Base-by-base conservation (phyloP, 495 filamentous ascomycete genomes). In the Penicillium pulvis region DNA sequence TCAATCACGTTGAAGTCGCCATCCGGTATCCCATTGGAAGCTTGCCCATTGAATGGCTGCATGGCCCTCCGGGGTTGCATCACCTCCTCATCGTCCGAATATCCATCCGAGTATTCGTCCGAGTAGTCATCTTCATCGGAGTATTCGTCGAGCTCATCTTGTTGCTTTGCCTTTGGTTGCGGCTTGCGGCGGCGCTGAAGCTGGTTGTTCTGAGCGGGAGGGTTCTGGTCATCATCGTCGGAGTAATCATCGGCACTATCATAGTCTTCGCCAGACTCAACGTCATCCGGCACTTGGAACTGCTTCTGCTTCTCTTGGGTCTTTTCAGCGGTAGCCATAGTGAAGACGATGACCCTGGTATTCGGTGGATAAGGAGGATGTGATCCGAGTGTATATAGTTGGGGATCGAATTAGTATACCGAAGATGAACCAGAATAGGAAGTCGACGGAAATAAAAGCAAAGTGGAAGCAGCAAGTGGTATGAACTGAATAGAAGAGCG, bases 51-150 rank as follows among this genome's bases (percentile, higher is more conserved):
- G 42, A 81, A 84, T 3, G 73, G 73, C 58, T 81, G 76, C 73
- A 84, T 78, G 42, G 71, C 64, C n/a, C 71, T 41, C 16, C 39
- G 12, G 39, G 39, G 39, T 17, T 41, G 39, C 39, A 41, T 41
- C 1, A 41, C 46, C n/a, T 64, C 58, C 19, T 65, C 78, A 49
- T 79, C 81, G 42, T 81, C 80, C 16, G 81, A 83, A 62, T 79
- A 77, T 54, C 80, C 82, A 31, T 81, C 80, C 10, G 79, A 84
- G 65, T 86, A 75, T 17, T 74, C 71, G 44, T 53, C 56, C 9
- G 55, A 57, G 41, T 58, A 70, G 71, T 66, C 79, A 74, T 82
- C 80, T 44, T 78, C 79, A 56, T 77, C 74, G 33, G 85, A 78
- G n/a, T 79, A 81, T 28, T 78, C 68, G 9, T 68, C 70, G 47